Conservation (phyloP, 768 basidiomycete genomes). For the Mycena belliarum region DNA sequence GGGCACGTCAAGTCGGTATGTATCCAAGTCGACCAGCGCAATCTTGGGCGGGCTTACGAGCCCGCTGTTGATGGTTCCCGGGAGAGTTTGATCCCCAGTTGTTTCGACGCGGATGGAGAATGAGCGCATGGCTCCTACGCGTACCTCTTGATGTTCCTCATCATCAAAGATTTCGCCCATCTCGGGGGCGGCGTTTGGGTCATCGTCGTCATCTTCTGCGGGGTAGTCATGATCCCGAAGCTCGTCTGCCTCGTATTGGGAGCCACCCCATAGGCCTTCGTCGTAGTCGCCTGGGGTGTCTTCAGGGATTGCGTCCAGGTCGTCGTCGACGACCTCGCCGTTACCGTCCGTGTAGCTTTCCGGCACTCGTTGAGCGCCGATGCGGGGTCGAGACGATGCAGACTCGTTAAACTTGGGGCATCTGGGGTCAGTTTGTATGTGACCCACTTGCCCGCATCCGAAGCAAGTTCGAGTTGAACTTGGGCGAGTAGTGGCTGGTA, state of each 20-base stretch:
- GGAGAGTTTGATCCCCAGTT: no score
- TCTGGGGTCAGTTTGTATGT: not conserved
- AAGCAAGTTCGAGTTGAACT: not conserved
- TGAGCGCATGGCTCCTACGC: not conserved
- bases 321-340: no score
- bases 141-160: no score
- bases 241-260: not conserved
- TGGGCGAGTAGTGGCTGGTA: not conserved
- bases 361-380: not conserved
- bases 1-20: no score
- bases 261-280: not conserved
- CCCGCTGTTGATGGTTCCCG: no score
- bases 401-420: not conserved
- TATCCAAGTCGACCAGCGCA: no score
- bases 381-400: no score
- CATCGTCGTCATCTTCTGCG: not conserved
- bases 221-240: no score
- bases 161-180: no score
- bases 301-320: no score
- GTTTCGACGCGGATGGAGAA: not conserved
- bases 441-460: not conserved
- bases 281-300: not conserved
- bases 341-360: not conserved
- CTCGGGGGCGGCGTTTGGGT: not conserved
- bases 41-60: no score